These are phyloP conservation scores for Lophium mytilinum DNA, from an alignment of 495 filamentous ascomycete species.

Conservation along the genomic window DNA sequence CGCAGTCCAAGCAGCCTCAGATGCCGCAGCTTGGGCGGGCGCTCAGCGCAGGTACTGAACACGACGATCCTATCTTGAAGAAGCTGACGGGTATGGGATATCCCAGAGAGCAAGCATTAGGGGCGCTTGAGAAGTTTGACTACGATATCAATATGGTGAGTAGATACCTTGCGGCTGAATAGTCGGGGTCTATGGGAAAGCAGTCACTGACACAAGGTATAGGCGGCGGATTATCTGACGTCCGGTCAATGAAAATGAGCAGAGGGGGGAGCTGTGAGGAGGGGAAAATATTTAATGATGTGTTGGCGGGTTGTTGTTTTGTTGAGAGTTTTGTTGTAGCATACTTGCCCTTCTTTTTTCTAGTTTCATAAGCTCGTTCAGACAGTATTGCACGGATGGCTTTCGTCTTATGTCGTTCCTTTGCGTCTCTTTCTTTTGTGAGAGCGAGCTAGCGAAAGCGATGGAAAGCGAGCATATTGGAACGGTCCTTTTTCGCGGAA, in stretches of 20 bases:
- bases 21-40: conserved; percentile 53
- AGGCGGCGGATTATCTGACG: conserved; percentile 33
- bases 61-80: conserved; percentile 88
- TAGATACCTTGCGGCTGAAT: conserved; percentile 1
- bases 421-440: too few species aligned
- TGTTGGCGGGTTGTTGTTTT: neutral
- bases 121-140: conserved; percentile 85
- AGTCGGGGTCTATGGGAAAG: neutral
- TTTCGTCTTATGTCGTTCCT: too few species aligned
- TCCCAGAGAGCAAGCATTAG: conserved; percentile 64
- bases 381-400: too few species aligned
- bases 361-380: too few species aligned
- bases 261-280: neutral
- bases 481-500: too few species aligned
- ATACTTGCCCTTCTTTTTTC: neutral
- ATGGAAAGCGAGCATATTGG: too few species aligned
- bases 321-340: neutral
- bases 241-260: conserved; percentile 11
- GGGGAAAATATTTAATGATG: neutral
- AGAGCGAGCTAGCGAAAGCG: too few species aligned
- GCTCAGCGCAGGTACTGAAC: conserved; percentile 62
- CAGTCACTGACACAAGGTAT: neutral
- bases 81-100: conserved; percentile 90
- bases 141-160: conserved; percentile 92
- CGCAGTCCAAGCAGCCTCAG: conserved; percentile 14